Evolutionary conservation across 805 yeast species (phyloP).

Genomic region (Candida andamanensis): DNA sequence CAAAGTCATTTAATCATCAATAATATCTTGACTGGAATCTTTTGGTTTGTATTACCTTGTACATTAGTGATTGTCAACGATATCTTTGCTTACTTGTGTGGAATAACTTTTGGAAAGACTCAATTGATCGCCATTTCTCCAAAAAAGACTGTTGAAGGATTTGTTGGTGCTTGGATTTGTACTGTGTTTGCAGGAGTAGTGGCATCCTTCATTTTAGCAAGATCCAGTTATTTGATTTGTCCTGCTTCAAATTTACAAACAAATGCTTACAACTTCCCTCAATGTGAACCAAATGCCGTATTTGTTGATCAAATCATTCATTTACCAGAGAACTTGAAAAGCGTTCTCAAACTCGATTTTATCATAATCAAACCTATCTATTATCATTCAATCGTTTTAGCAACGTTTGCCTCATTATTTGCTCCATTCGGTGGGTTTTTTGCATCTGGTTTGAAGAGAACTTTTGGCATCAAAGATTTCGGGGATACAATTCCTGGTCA

Average conservation of each 20-base stretch:
- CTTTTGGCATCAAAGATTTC: conserved; percentile 93
- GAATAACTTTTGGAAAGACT: conserved; percentile 92
- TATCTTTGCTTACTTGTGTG: conserved; percentile 94
- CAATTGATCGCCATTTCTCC: conserved; percentile 92
- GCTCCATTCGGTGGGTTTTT: conserved; percentile 99
- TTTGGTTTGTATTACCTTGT: conserved; percentile 93
- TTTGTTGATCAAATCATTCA: conserved; percentile 75
- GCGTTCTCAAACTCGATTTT: conserved; percentile 32
- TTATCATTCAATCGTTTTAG: conserved; percentile 78
- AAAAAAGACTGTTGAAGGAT: conserved; percentile 96
- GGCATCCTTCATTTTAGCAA: conserved; percentile 59
- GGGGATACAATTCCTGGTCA: conserved; percentile 99
- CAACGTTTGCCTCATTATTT: conserved; percentile 92
- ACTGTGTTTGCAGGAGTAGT: conserved; percentile 71
- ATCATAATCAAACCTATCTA: conserved; percentile 79
- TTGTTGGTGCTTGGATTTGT: conserved; percentile 95
- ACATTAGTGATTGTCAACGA: conserved; percentile 91
- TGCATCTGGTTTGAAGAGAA: conserved; percentile 95
- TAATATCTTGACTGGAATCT: conserved; percentile 83
- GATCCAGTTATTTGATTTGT: conserved; percentile 75
- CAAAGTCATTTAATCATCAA: conserved; percentile 91
- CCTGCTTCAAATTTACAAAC: conserved; percentile 70
- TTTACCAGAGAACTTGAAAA: conserved; percentile 64
- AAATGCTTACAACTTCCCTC: conserved; percentile 54
- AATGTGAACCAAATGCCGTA: conserved; percentile 86